Conservation (phyloP, 164 flowering plant genomes). For the Buxus sempervirens region DNA sequence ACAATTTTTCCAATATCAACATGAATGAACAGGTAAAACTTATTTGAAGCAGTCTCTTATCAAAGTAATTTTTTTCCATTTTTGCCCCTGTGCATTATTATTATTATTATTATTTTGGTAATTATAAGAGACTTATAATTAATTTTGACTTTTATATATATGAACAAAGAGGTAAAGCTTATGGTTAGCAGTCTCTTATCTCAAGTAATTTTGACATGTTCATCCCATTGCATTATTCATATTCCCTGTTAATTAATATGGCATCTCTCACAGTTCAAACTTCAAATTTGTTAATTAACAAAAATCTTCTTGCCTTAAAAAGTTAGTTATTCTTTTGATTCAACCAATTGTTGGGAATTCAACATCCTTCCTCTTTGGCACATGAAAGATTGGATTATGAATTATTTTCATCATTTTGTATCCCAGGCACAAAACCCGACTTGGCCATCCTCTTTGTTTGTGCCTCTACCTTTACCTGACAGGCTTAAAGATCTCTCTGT, state of each 20-base stretch:
- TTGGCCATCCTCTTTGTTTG: slow-evolving; percentile 50
- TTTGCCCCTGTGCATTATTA: too few species aligned
- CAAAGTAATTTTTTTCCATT: too few species aligned
- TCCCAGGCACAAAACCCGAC: slow-evolving; percentile 58
- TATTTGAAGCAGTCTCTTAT: too few species aligned
- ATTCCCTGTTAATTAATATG: background rate
- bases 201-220: too few species aligned
- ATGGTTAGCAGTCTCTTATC: too few species aligned
- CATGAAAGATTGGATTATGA: background rate
- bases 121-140: too few species aligned
- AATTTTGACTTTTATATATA: too few species aligned
- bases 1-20: too few species aligned
- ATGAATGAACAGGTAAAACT: too few species aligned
- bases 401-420: background rate
- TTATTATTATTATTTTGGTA: too few species aligned
- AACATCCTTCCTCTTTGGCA: background rate
- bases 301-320: background rate
- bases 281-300: too few species aligned
- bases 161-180: too few species aligned
- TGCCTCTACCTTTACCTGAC: slow-evolving; percentile 34
- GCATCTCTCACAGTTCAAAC: background rate
- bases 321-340: background rate
- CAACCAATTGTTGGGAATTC: background rate
- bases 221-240: background rate
- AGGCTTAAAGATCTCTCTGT: slow-evolving; percentile 56